phyloP scores from a whole-genome alignment of 441 rosid genomes.

The Manihot esculenta region DNA sequence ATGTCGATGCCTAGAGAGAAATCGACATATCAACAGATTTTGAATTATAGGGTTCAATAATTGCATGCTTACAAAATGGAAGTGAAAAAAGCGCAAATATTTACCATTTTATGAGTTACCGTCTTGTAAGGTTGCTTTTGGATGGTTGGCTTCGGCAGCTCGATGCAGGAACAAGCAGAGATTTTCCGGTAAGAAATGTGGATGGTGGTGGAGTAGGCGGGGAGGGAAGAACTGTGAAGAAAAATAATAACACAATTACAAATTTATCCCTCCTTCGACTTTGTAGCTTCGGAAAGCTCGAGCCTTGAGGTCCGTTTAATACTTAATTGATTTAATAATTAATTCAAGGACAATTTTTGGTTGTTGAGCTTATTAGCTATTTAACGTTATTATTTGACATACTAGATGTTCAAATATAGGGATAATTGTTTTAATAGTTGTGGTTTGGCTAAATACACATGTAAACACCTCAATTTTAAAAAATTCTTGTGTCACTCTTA shows the following conservation, averaged over 20 bases:
- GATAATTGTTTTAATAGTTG: too few species aligned
- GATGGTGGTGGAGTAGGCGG: background rate
- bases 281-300: too few species aligned
- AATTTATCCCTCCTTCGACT: background rate
- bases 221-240: too few species aligned
- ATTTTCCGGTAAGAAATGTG: background rate
- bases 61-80: background rate
- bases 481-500: too few species aligned
- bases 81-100: background rate
- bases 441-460: too few species aligned
- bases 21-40: background rate
- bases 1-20: background rate
- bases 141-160: background rate
- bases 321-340: too few species aligned
- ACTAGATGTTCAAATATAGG: too few species aligned
- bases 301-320: too few species aligned
- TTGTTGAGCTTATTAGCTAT: too few species aligned
- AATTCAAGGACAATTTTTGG: too few species aligned
- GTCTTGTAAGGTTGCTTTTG: background rate
- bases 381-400: too few species aligned
- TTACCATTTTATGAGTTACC: constrained; percentile 6
- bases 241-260: background rate
- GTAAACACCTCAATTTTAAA: too few species aligned
- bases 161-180: background rate
- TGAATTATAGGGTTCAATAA: background rate